Conservation (phyloP, 495 filamentous ascomycete species). For the Lasiosphaeris hirsuta region DNA sequence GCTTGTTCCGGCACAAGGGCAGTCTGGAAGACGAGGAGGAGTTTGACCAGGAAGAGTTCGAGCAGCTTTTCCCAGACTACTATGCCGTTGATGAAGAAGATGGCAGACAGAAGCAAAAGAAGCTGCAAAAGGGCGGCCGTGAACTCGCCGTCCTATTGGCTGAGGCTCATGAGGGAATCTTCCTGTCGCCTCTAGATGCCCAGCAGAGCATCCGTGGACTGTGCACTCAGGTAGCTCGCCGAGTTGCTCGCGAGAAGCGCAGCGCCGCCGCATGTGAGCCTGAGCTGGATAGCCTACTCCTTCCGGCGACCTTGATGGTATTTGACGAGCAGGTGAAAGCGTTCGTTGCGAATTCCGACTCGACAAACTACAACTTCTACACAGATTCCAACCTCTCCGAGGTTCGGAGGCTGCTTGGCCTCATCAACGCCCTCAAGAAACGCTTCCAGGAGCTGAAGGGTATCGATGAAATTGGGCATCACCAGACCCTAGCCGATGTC, state of each 20-base stretch:
- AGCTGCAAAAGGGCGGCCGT: slow-evolving; percentile 28
- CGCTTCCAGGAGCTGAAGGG: slow-evolving; percentile 68
- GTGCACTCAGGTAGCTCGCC: slow-evolving; percentile 36
- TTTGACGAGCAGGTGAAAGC: slow-evolving; percentile 56
- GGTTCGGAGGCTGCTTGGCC: slow-evolving; percentile 61
- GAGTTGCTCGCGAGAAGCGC: slow-evolving; percentile 27
- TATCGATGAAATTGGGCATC: slow-evolving; percentile 55
- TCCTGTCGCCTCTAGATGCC: slow-evolving; percentile 35
- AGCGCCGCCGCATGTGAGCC: slow-evolving; percentile 27
- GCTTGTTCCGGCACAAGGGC: slow-evolving; percentile 78
- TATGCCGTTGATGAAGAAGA: slow-evolving; percentile 43
- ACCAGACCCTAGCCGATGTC: slow-evolving; percentile 67
- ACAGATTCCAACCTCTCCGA: slow-evolving; percentile 71
- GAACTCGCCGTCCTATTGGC: slow-evolving; percentile 46
- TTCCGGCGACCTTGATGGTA: slow-evolving; percentile 63
- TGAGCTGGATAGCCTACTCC: slow-evolving; percentile 45
- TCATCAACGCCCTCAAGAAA: slow-evolving; percentile 62
- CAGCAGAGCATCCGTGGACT: slow-evolving; percentile 36
- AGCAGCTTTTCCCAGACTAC: slow-evolving; percentile 76
- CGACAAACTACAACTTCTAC: slow-evolving; percentile 78
- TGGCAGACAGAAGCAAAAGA: slow-evolving; percentile 18
- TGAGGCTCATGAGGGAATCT: slow-evolving; percentile 47
- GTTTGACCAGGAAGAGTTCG: slow-evolving; percentile 71
- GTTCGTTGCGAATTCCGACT: slow-evolving; percentile 39
- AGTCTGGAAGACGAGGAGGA: slow-evolving; percentile 69